Evolutionary conservation across 768 basidiomycete species (phyloP), one percentile per base, ranked within the genome.

Genomic region (Gautieria morchelliformis): DNA sequence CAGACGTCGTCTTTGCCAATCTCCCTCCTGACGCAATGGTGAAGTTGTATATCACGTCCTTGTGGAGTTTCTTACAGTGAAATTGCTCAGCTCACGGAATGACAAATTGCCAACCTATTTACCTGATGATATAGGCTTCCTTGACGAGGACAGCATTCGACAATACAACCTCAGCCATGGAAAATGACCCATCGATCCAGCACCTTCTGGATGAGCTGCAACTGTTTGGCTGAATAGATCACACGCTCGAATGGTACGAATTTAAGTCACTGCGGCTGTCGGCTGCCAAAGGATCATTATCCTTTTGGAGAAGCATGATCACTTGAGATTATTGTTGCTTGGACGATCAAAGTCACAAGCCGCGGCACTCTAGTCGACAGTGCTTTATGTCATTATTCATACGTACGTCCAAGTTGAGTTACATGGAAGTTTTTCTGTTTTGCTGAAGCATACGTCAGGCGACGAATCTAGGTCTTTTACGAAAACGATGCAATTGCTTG

Each of bases 71-170:
- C 66, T 85, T 88, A 72, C 93, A 93, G 66, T 41, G 51, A 58
- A 48, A 9, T 20, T 37, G 45, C 56, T 45, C 40, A 60, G 59
- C 33, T 50, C 27, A 12, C 33, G 35, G 50, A 22, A 19, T 22
- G 12, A 47, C 17, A 20, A 61, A 65, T 60, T 48, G 15, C 49
- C 27, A 42, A 62, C 37, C 10, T 19, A 44, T 78, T 46, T 61
- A 86, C 87, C 89, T 92, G 63, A 96, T 87, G 47, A 97, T 78
- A 69, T 96, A 97, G 5, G 93, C 95, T 71, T 99, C 96, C 70
- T 96, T 94, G 41, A 97, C 75, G 56, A 85, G 68, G 1, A 93
- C 85, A 10, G 94, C 94, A 66, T 81, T 86, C 6, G 87, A 84
- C 52, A 98, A 73, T 22, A 93, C 83, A 30, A 79, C 75, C 71